Evolutionary conservation across 345 rosid species (phyloP).

Genomic region (Eucalyptus globulus): DNA sequence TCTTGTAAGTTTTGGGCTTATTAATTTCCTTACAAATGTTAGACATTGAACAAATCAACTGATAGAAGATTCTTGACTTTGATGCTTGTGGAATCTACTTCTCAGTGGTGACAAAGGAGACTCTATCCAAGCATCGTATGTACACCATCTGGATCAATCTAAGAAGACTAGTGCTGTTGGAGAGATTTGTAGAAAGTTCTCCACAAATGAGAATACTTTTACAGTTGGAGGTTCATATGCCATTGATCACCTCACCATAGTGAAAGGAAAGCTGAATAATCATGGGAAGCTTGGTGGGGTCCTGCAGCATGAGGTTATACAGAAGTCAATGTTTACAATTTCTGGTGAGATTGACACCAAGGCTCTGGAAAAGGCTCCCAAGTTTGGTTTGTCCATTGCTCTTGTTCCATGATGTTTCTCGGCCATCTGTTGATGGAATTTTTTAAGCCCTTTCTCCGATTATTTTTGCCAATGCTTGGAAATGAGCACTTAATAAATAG

Average conservation of each 20-base stretch:
- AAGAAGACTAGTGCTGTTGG: slow-evolving; percentile 63
- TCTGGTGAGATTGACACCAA: slow-evolving; percentile 86
- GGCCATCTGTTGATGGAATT: not conserved
- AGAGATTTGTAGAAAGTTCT: slow-evolving; percentile 74
- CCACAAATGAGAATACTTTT: slow-evolving; percentile 78
- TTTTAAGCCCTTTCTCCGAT: not conserved
- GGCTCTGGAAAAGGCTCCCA: slow-evolving; percentile 68
- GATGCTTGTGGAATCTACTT: not conserved
- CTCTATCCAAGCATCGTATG: slow-evolving; percentile 60
- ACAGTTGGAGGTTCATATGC: slow-evolving; percentile 77
- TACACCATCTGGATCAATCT: slow-evolving; percentile 52
- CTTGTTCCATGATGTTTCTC: slow-evolving; percentile 44
- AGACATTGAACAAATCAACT: not conserved
- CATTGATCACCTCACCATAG: slow-evolving; percentile 54
- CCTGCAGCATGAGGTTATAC: slow-evolving; percentile 80
- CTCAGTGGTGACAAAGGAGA: slow-evolving; percentile 91
- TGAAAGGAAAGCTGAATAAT: slow-evolving; percentile 85
- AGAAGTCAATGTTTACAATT: slow-evolving; percentile 60
- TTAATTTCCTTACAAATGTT: not conserved
- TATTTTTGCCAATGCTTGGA: slow-evolving; percentile 1
- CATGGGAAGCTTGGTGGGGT: slow-evolving; percentile 73
- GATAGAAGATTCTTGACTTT: not conserved
- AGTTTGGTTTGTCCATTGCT: slow-evolving; percentile 72
- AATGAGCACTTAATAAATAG: slow-evolving; percentile 5
- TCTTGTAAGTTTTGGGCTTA: slow-evolving; percentile 40